phyloP scores from a whole-genome alignment of 495 filamentous ascomycete genomes.

The Xylaria nigripes region DNA sequence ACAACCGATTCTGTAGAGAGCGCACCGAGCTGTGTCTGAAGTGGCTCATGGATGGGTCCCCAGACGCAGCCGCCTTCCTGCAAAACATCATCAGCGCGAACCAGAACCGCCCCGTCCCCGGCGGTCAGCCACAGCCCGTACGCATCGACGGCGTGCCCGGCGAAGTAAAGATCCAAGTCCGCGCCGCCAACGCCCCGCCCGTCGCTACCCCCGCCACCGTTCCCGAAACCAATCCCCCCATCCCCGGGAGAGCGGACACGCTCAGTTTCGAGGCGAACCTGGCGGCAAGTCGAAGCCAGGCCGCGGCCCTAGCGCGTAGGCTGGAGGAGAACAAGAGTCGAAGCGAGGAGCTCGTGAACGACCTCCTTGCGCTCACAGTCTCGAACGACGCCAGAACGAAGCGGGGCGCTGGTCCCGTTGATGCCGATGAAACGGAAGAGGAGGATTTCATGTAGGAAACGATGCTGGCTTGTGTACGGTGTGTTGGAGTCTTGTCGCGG shows the following conservation, averaged over 20 bases:
- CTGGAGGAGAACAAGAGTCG: conserved; percentile 27
- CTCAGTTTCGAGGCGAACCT: conserved; percentile 8
- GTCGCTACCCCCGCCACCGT: conserved; percentile 15
- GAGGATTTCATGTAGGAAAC: conserved; percentile 36
- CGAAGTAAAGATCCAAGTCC: conserved; percentile 38
- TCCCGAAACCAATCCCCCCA: conserved; percentile 4
- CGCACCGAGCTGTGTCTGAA: conserved; percentile 86
- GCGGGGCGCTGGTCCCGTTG: conserved; percentile 11
- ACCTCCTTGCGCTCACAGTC: conserved; percentile 32
- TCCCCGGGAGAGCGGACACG: neutral
- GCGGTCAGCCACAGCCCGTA: conserved; percentile 17
- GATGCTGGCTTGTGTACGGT: neutral
- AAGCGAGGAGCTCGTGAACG: conserved; percentile 34
- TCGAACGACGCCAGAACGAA: conserved; percentile 29
- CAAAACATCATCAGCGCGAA: conserved; percentile 46
- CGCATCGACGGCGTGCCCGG: conserved; percentile 38
- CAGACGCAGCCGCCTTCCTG: conserved; percentile 68
- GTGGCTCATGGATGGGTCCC: conserved; percentile 77
- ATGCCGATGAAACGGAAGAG: conserved; percentile 40
- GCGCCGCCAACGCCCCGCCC: conserved; percentile 12
- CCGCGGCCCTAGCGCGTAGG: conserved; percentile 8
- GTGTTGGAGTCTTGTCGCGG: too few relatives aligned
- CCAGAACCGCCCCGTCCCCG: conserved; percentile 9
- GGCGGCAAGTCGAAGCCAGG: conserved; percentile 5
- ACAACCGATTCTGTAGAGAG: conserved; percentile 85